phyloP scores from a whole-genome alignment of 2,329 filamentous ascomycete species.

The Clonostachys chloroleuca region DNA sequence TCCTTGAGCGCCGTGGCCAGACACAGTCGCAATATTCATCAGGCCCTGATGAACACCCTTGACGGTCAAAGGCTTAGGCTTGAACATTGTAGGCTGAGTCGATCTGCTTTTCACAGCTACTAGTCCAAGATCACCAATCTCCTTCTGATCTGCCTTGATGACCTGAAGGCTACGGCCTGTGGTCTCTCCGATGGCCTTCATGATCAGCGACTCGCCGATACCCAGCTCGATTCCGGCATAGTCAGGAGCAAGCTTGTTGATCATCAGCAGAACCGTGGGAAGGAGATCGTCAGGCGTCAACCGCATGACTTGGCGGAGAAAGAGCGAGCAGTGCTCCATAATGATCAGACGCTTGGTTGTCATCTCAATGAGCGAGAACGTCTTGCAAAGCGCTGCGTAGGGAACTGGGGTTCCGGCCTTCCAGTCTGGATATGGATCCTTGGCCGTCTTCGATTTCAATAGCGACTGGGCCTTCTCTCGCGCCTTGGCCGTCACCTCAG shows the following conservation, averaged over 20 bases:
- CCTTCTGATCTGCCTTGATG: slow-evolving; percentile 93
- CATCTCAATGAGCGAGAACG: slow-evolving; percentile 91
- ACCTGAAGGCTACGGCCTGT: slow-evolving; percentile 84
- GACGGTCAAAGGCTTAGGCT: slow-evolving; percentile 86
- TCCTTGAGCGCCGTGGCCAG: slow-evolving; percentile 82
- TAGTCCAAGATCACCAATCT: slow-evolving; percentile 91
- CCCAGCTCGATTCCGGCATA: slow-evolving; percentile 95
- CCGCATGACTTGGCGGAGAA: slow-evolving; percentile 89
- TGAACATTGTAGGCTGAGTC: slow-evolving; percentile 98
- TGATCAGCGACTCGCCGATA: slow-evolving; percentile 97
- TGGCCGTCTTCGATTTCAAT: slow-evolving; percentile 54
- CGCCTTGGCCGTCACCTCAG: slow-evolving; percentile 68
- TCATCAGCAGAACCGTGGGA: slow-evolving; percentile 88
- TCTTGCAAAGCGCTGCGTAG: slow-evolving; percentile 90
- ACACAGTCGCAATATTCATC: slow-evolving; percentile 80
- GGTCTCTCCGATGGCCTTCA: slow-evolving; percentile 95
- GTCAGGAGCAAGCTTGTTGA: slow-evolving; percentile 95
- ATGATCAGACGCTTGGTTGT: slow-evolving; percentile 90
- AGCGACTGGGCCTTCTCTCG: slow-evolving; percentile 77
- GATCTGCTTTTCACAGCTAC: slow-evolving; percentile 94
- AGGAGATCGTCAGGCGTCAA: slow-evolving; percentile 85
- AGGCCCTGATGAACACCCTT: slow-evolving; percentile 82
- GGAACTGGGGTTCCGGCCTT: slow-evolving; percentile 82
- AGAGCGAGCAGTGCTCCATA: slow-evolving; percentile 81
- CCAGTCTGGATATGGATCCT: slow-evolving; percentile 95